Conservation (phyloP, 257 asterid species). For the Penstemon davidsonii region DNA sequence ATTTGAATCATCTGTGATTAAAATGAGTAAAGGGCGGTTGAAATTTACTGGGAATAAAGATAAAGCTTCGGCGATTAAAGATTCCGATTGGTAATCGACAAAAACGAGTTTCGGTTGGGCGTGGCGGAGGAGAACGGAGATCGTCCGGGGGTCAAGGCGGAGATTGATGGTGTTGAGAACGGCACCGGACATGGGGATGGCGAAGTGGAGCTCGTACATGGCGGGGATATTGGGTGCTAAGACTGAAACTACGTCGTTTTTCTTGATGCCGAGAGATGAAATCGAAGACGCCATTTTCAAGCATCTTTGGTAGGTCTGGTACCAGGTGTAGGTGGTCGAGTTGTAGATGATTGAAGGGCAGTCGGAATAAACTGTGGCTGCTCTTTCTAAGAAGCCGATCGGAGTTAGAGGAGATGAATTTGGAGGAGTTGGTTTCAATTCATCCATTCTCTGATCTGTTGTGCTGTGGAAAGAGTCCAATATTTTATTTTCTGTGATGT, state of each 20-base stretch:
- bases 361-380: conserved; percentile 60
- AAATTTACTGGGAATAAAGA: conserved; percentile 44
- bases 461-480: too few species aligned
- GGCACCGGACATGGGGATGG: conserved; percentile 80
- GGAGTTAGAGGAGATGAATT: conserved; percentile 70
- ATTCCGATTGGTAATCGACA: conserved; percentile 51
- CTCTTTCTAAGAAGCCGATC: conserved; percentile 52
- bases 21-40: conserved; percentile 43
- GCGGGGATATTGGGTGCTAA: conserved; percentile 75
- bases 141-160: conserved; percentile 69
- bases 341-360: conserved; percentile 56
- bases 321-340: conserved; percentile 51
- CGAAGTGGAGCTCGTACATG: conserved; percentile 79
- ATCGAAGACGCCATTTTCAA: conserved; percentile 57
- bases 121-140: conserved; percentile 59
- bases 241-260: conserved; percentile 62
- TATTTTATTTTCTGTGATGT: too few species aligned
- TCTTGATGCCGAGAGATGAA: conserved; percentile 45
- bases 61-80: conserved; percentile 49
- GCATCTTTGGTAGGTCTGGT: conserved; percentile 52
- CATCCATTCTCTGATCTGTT: conserved; percentile 28
- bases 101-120: conserved; percentile 57
- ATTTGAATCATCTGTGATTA: conserved; percentile 33
- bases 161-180: conserved; percentile 60
- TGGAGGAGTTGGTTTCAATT: conserved; percentile 41